Base-by-base conservation (phyloP, 331 rosid species). In the Cydonia oblonga region DNA sequence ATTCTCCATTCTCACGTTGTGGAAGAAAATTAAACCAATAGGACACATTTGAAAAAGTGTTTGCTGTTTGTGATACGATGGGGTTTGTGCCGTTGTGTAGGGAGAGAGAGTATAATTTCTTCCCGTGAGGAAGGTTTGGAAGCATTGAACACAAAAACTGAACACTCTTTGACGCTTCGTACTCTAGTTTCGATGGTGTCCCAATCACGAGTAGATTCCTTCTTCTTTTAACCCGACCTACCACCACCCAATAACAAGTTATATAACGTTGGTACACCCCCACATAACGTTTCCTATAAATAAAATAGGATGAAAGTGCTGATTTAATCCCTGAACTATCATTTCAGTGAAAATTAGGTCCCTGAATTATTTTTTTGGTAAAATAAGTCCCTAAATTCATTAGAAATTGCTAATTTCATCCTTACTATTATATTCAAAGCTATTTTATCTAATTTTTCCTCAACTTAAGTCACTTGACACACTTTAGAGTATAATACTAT, bases 61-160 rank as follows among this genome's bases (percentile, higher is more conserved):
- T 51, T 49, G 20, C 56, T 51, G 56, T 51, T 51, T 18, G 46
- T 40, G 56, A 2, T 57, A 22, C 14, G 63, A 23, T 57, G 8
- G 56, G 56, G 4, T 4, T 51, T 51, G 56, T 51, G 65, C 74
- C n/a, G 29, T 59, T 38, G 76, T 44, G 68, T 42, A 1, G 70
- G 5, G 63, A 12, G 63, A 78, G 76, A 86, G 69, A 70, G 80
- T 49, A 49, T 51, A 51, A 51, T 51, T 18, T 2, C 56, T 51
- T 51, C 89, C 87, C 92, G 92, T 87, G 92, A 87, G 78, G 56
- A 81, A 71, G 73, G 18, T 73, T 87, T 87, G 89, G 87, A 87
- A 75, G 80, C 81, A 87, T 85, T 72, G 66, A 87, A 72, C 69
- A 78, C 81, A 75, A 58, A 33, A 76, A 68, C 69, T 76, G 75